Percentiles rank a stretch among this genome's conserved stretches.
phyloP scores from a whole-genome alignment of 768 basidiomycete genomes.

The Rhizopogon vesiculosus region DNA sequence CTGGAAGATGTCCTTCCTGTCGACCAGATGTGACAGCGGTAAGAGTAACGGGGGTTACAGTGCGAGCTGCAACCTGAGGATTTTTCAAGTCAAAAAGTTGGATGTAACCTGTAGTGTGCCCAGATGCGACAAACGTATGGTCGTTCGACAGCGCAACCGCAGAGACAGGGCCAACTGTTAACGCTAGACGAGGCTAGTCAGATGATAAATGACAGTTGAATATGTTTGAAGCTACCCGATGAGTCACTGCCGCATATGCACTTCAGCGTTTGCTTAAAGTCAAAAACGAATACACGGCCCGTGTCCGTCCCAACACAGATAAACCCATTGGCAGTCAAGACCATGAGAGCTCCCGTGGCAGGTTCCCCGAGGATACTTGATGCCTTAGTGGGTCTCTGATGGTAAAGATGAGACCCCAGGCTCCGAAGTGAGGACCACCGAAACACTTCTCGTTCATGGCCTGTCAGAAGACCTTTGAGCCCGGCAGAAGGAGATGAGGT shows the following conservation, averaged over 20 bases:
- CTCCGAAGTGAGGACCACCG: conserved; percentile 68
- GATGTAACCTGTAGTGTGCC: conserved; percentile 80
- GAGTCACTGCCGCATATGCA: conserved; percentile 72
- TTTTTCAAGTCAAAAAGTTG: conserved; percentile 80
- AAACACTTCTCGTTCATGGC: conserved; percentile 54
- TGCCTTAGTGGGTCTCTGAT: conserved; percentile 49
- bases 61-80: conserved; percentile 62
- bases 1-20: conserved; percentile 81
- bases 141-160: conserved; percentile 89
- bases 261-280: conserved; percentile 83
- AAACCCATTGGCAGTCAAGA: conserved; percentile 79
- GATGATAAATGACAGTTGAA: conserved; percentile 7
- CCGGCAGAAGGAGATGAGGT: conserved; percentile 50
- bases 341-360: conserved; percentile 65
- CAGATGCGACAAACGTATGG: conserved; percentile 88
- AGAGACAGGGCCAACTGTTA: conserved; percentile 70
- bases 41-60: conserved; percentile 65
- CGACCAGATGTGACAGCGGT: conserved; percentile 68
- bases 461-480: conserved; percentile 15
- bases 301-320: conserved; percentile 84
- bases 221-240: conserved; percentile 42
- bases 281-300: conserved; percentile 79
- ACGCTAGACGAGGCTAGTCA: conserved; percentile 38
- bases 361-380: conserved; percentile 57
- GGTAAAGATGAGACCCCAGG: conserved; percentile 55